These are phyloP conservation scores for Pisolithus thermaeus DNA, from an alignment of 1,284 basidiomycete species.

Conservation along the genomic window DNA sequence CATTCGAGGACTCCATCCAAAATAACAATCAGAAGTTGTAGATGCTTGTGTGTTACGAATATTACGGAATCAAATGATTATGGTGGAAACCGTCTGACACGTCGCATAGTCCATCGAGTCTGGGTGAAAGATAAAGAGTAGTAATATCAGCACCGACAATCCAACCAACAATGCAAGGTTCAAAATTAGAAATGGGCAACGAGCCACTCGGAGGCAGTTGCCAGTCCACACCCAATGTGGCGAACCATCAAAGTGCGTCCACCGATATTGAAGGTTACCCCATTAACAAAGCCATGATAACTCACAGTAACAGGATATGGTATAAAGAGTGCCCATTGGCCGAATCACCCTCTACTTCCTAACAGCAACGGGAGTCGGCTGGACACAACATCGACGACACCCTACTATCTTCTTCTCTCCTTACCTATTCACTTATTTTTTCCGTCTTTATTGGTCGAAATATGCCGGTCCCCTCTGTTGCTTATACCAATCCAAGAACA, in stretches of 20 bases:
- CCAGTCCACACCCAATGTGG: slow-evolving; percentile 7
- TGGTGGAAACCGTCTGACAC: neutral
- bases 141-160: too few relatives aligned
- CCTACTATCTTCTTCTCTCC: neutral
- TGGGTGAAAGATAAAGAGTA: neutral
- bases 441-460: slow-evolving; percentile 4
- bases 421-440: neutral
- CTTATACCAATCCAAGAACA: slow-evolving; percentile 28
- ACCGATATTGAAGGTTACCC: neutral
- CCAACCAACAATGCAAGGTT: slow-evolving; percentile 5
- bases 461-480: slow-evolving; percentile 16
- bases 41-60: neutral
- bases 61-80: neutral
- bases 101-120: too few relatives aligned
- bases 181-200: neutral
- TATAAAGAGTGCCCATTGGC: slow-evolving; percentile 15
- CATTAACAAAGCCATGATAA: slow-evolving; percentile 4
- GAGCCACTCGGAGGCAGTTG: slow-evolving; percentile 18
- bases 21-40: neutral
- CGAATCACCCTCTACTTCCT: slow-evolving; percentile 2
- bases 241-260: neutral
- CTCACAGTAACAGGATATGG: slow-evolving; percentile 8
- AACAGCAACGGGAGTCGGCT: neutral
- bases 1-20: neutral
- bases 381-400: neutral